phyloP scores from a whole-genome alignment of 257 asterid species.

The Cinchona pubescens region DNA sequence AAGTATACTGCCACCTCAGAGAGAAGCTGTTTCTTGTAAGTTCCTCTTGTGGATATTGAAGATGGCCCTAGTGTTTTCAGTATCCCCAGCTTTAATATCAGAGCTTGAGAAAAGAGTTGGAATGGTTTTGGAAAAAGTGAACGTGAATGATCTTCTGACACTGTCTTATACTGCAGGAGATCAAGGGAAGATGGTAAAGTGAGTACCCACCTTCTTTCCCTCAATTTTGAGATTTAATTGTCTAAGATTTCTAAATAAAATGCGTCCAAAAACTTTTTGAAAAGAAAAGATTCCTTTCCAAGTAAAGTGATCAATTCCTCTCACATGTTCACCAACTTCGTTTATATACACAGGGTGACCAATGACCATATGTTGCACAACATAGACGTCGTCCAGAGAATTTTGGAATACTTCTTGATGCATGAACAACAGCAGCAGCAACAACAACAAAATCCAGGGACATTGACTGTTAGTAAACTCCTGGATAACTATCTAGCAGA shows the following conservation, averaged over 20 bases:
- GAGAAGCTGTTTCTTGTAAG: slow-evolving; percentile 67
- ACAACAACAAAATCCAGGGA: slow-evolving; percentile 34
- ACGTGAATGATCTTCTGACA: slow-evolving; percentile 60
- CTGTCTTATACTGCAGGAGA: slow-evolving; percentile 49
- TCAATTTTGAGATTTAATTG: slow-evolving; percentile 6
- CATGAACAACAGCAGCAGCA: slow-evolving; percentile 56
- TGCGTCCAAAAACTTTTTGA: too few relatives aligned
- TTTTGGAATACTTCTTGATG: slow-evolving; percentile 65
- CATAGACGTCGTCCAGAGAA: slow-evolving; percentile 61
- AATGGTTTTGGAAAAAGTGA: slow-evolving; percentile 60
- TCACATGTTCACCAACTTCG: slow-evolving; percentile 19
- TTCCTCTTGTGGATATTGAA: slow-evolving; percentile 62
- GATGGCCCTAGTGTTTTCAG: slow-evolving; percentile 53
- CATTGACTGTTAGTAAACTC: slow-evolving; percentile 55
- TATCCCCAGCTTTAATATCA: slow-evolving; percentile 65
- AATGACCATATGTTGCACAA: slow-evolving; percentile 53
- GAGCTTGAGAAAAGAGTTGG: slow-evolving; percentile 83
- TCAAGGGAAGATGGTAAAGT: slow-evolving; percentile 50
- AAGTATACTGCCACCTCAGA: slow-evolving; percentile 64
- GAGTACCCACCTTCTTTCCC: slow-evolving; percentile 30
- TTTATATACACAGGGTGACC: slow-evolving; percentile 38
- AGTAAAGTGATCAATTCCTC: neutral
- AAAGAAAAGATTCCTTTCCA: neutral
- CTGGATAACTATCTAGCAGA: slow-evolving; percentile 79
- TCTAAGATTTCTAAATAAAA: too few relatives aligned